Percentiles rank a stretch among this genome's conserved stretches.
Evolutionary conservation across 78 protist genomes (phyloP).

Genomic region (Salpingoeca rosetta): DNA sequence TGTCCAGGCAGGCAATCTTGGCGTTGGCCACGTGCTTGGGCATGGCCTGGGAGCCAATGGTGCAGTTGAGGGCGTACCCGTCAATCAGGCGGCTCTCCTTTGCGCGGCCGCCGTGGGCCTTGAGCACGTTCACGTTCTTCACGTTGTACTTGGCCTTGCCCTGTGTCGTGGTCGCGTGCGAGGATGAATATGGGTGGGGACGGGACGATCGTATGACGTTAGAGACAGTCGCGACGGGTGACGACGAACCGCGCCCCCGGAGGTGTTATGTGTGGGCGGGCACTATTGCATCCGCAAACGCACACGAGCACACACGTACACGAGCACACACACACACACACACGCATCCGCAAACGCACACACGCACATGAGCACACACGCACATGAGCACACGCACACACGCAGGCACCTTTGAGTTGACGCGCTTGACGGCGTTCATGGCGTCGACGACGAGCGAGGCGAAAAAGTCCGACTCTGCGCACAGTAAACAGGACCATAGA

Average conservation of each 20-base stretch:
- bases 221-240: no score
- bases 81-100: conserved; percentile 62
- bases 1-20: conserved; percentile 94
- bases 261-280: no score
- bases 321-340: no score
- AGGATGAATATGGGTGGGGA: no score
- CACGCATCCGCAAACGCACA: no score
- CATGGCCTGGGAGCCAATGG: conserved; percentile 90
- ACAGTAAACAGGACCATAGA: no score
- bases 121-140: conserved; percentile 81
- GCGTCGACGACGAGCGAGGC: conserved; percentile 88
- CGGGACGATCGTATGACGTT: no score
- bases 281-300: no score
- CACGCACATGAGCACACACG: no score
- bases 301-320: no score
- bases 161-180: background rate
- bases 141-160: conserved; percentile 85
- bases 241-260: no score
- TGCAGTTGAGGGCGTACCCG: conserved; percentile 91
- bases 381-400: no score
- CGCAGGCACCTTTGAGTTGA: conserved; percentile 29
- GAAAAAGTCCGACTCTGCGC: conserved; percentile 81
- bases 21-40: conserved; percentile 72
- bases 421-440: conserved; percentile 70
- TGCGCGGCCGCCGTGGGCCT: conserved; percentile 86